Conservation (phyloP, 2,329 filamentous ascomycete genomes). For the Trichoderma aggressivum region DNA sequence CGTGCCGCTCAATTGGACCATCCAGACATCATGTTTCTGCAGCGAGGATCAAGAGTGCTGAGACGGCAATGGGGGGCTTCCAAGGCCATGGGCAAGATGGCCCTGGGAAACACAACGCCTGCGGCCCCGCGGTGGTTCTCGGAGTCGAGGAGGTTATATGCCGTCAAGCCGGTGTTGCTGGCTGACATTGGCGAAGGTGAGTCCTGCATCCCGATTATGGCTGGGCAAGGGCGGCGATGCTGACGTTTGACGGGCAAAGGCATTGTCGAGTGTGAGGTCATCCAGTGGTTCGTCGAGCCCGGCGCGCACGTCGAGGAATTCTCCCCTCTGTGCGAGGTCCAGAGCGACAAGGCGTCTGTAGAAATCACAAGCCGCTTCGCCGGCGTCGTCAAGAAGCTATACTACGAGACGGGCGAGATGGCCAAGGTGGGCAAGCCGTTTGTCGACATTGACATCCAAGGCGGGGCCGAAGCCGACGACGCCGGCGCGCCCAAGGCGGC, state of each 20-base stretch:
- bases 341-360: conserved; percentile 89
- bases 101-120: conserved; percentile 29
- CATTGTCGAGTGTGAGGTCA: conserved; percentile 97
- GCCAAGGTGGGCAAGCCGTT: conserved; percentile 92
- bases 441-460: conserved; percentile 90
- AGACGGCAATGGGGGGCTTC: conserved; percentile 50
- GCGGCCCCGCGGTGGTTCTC: conserved; percentile 47
- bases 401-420: conserved; percentile 96
- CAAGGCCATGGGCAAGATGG: conserved; percentile 38
- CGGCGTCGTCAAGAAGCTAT: conserved; percentile 90
- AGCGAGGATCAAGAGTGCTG: conserved; percentile 48
- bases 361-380: conserved; percentile 96
- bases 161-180: conserved; percentile 74
- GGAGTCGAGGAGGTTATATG: conserved; percentile 46
- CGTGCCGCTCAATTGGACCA: conserved; percentile 7
- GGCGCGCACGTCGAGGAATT: conserved; percentile 96
- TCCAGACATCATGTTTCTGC: conserved; percentile 50
- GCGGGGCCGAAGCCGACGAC: conserved; percentile 55
- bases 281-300: conserved; percentile 98
- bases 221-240: not conserved
- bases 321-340: conserved; percentile 95
- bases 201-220: conserved; percentile 20
- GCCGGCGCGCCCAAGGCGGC: conserved; percentile 35
- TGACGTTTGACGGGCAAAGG: conserved; percentile 49
- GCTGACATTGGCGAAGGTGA: conserved; percentile 84